phyloP scores from a whole-genome alignment of 2,329 filamentous ascomycete species.

The Cercospora canescens region DNA sequence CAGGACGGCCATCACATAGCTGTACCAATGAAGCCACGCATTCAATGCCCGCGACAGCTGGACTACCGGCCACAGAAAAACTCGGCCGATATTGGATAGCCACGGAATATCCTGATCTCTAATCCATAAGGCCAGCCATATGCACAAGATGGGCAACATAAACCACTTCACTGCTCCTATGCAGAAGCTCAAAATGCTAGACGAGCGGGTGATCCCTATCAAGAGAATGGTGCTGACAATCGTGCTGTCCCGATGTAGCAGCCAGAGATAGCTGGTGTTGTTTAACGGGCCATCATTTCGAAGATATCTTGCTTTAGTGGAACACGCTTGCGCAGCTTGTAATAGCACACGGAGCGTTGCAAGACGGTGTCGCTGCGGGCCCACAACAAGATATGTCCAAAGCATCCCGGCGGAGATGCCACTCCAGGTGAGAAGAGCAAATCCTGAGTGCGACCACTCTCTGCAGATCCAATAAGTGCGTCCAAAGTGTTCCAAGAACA shows the following conservation, averaged over 20 bases:
- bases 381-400: background rate
- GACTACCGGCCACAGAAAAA: background rate
- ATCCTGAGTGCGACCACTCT: background rate
- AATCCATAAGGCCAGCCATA: background rate
- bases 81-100: background rate
- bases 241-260: background rate
- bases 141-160: background rate
- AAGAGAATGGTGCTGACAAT: background rate
- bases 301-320: background rate
- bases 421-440: background rate
- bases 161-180: background rate
- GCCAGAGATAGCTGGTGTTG: background rate
- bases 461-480: background rate
- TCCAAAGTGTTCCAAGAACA: background rate
- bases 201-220: background rate
- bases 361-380: background rate
- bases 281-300: background rate
- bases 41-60: background rate
- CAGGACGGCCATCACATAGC: background rate
- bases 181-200: background rate
- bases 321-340: background rate
- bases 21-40: background rate
- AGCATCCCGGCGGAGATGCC: background rate
- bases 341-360: background rate
- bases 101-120: background rate